Conservation (phyloP, 345 rosid genomes). For the Draba incana region DNA sequence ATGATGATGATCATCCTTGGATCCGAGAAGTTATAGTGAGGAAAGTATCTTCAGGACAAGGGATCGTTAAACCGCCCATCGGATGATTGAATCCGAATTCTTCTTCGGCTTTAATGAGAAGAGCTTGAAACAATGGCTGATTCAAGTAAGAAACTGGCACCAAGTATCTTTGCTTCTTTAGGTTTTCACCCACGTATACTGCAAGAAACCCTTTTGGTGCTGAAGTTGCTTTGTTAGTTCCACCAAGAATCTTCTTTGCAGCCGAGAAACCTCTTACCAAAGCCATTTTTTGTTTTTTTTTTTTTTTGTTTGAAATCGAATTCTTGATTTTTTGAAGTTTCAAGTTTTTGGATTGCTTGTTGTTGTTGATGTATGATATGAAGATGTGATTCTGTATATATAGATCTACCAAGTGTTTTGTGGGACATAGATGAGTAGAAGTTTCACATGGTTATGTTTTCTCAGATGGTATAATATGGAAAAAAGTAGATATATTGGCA, state of each 20-base stretch:
- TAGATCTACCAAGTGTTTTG: neutral
- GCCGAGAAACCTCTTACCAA: conserved; percentile 23
- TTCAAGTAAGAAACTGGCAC: conserved; percentile 52
- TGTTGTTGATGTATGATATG: conserved; percentile 14
- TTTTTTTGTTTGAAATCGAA: neutral
- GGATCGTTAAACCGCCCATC: conserved; percentile 56
- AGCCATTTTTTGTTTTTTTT: conserved; percentile 23
- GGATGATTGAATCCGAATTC: conserved; percentile 53
- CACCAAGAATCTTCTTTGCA: conserved; percentile 39
- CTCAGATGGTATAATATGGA: neutral
- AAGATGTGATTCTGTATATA: conserved; percentile 12
- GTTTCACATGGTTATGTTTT: conserved; percentile 33
- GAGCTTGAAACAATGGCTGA: conserved; percentile 48
- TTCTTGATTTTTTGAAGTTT: neutral
- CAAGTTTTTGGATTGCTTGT: neutral
- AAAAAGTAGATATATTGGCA: neutral
- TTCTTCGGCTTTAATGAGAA: conserved; percentile 52
- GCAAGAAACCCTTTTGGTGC: conserved; percentile 49
- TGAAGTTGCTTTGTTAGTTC: conserved; percentile 22
- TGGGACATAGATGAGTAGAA: conserved; percentile 25
- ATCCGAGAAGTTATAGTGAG: conserved; percentile 43
- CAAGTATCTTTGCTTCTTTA: conserved; percentile 47
- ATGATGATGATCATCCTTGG: conserved; percentile 24
- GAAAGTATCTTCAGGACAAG: conserved; percentile 51
- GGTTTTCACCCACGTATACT: conserved; percentile 54